Evolutionary conservation across 139 green algal species (phyloP).

Genomic region (Astrephomene gubernaculifera): DNA sequence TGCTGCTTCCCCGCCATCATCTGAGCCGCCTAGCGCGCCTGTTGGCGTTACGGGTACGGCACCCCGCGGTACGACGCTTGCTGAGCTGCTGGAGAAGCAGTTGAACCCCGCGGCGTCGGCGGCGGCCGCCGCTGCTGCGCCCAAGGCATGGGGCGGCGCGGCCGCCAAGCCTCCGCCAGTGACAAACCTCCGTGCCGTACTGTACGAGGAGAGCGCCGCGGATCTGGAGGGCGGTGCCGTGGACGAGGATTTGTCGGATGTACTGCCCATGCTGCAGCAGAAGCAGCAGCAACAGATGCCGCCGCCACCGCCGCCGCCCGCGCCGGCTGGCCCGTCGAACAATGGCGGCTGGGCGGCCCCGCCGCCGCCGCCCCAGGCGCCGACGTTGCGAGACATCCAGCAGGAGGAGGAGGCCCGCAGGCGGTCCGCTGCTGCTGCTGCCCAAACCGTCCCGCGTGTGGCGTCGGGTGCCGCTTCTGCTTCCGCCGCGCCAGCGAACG

Average conservation of each 20-base stretch:
- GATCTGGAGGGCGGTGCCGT: slow-evolving; percentile 66
- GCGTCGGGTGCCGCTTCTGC: background rate
- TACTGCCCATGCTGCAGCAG: slow-evolving; percentile 45
- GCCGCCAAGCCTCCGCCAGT: slow-evolving; percentile 20
- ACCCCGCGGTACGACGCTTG: slow-evolving; percentile 44
- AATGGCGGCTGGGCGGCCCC: background rate
- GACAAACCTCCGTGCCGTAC: slow-evolving; percentile 46
- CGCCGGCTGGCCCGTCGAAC: no score
- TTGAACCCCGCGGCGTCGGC: slow-evolving; percentile 31
- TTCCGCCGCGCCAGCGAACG: background rate
- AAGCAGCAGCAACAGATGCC: slow-evolving; percentile 13
- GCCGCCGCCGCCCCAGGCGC: background rate
- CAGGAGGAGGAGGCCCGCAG: slow-evolving; percentile 31
- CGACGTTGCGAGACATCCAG: slow-evolving; percentile 53
- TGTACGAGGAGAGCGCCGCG: slow-evolving; percentile 62
- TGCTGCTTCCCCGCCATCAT: background rate
- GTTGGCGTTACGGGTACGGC: slow-evolving; percentile 34
- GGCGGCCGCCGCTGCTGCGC: background rate
- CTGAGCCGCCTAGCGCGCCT: background rate
- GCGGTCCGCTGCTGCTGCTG: background rate
- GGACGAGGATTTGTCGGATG: slow-evolving; percentile 60
- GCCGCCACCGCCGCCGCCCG: background rate
- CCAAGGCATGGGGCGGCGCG: slow-evolving; percentile 51
- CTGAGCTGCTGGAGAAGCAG: slow-evolving; percentile 48
- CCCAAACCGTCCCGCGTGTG: no score